These are phyloP conservation scores for Papilionanthe hybrid DNA, from an alignment of 116 monocot genomes.

Conservation along the genomic window DNA sequence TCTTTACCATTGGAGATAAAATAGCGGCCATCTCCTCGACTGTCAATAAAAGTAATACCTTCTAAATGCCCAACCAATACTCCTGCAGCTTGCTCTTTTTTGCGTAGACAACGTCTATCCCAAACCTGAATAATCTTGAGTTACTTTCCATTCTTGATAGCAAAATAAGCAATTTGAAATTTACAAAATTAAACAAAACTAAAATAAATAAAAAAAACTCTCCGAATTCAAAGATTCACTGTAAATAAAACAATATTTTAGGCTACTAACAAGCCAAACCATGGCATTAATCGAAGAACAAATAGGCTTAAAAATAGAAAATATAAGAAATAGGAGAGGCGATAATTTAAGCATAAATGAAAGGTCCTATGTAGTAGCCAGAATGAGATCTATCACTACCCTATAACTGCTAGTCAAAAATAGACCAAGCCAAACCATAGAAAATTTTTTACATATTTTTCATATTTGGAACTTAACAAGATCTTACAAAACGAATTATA, in stretches of 20 bases:
- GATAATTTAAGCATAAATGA: background rate
- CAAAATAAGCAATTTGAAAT: slow-evolving; percentile 3
- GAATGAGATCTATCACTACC: background rate
- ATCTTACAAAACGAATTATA: background rate
- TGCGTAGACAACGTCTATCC: slow-evolving; percentile 72
- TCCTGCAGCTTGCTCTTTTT: slow-evolving; percentile 53
- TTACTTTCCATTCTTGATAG: background rate
- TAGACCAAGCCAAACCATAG: background rate
- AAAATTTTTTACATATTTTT: background rate
- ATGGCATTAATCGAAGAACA: background rate
- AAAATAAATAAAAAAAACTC: background rate
- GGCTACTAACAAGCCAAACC: background rate
- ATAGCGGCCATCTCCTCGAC: slow-evolving; percentile 89
- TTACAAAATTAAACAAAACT: background rate
- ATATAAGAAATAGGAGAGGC: background rate
- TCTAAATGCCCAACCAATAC: slow-evolving; percentile 76
- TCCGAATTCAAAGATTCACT: background rate
- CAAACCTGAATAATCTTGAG: slow-evolving; percentile 58
- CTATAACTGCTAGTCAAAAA: background rate
- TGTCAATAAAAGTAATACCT: slow-evolving; percentile 95
- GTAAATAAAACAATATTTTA: background rate
- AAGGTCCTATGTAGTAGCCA: background rate
- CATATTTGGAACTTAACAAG: background rate
- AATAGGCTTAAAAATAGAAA: background rate
- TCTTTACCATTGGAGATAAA: slow-evolving; percentile 97